phyloP scores from a whole-genome alignment of 306 rosid genomes.

The Gleditsia sinensis region DNA sequence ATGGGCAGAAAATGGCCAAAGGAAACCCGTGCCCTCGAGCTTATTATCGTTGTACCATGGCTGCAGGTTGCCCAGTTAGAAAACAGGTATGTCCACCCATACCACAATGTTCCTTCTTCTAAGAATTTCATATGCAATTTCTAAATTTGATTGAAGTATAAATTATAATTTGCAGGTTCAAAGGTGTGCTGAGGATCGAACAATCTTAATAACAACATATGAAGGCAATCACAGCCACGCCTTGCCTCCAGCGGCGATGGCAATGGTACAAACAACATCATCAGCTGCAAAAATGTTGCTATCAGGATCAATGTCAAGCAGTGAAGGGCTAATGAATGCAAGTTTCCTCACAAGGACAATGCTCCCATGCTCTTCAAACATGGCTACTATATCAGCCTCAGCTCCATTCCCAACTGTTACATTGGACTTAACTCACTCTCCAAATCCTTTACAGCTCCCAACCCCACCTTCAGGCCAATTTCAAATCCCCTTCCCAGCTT shows the following conservation, averaged over 20 bases:
- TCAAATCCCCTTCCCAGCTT: constrained; percentile 48
- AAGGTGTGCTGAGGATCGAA: constrained; percentile 80
- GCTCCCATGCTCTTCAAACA: constrained; percentile 71
- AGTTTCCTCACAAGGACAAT: constrained; percentile 56
- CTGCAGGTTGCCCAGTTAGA: constrained; percentile 77
- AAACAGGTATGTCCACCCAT: constrained; percentile 71
- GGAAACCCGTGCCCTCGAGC: constrained; percentile 95
- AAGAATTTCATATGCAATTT: no score
- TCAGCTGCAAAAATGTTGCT: constrained; percentile 79
- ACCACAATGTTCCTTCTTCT: no score
- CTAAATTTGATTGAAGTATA: no score
- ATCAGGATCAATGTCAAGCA: constrained; percentile 81
- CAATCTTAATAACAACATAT: constrained; percentile 74
- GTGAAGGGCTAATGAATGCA: constrained; percentile 57
- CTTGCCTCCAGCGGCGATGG: constrained; percentile 78
- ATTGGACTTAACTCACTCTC: constrained; percentile 73
- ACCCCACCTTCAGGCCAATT: constrained; percentile 41
- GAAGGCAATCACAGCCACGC: constrained; percentile 91
- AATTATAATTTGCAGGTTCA: constrained; percentile 86
- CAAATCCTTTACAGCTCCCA: constrained; percentile 60
- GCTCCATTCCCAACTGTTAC: constrained; percentile 92
- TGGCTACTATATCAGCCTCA: constrained; percentile 86
- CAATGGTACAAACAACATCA: constrained; percentile 81
- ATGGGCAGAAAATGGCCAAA: constrained; percentile 91
- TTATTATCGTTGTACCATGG: constrained; percentile 86